Evolutionary conservation across 345 rosid genomes (phyloP).

Genomic region (Clarkia xantiana): DNA sequence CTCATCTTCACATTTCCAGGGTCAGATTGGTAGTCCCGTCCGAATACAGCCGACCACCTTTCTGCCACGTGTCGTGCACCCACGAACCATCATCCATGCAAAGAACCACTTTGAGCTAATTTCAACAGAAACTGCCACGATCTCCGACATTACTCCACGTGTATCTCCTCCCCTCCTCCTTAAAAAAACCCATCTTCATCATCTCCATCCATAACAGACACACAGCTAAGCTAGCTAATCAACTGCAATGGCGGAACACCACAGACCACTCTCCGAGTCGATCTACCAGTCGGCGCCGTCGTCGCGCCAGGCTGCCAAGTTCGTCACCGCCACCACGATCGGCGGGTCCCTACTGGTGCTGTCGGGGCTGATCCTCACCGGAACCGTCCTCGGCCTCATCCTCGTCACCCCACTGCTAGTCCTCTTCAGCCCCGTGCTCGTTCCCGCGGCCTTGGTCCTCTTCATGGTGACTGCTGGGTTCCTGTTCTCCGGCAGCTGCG

Average conservation of each 20-base stretch:
- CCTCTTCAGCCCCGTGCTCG: slow-evolving; percentile 44
- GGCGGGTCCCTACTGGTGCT: slow-evolving; percentile 24
- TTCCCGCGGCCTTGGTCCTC: slow-evolving; percentile 34
- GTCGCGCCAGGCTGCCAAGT: slow-evolving; percentile 25
- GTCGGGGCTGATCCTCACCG: slow-evolving; percentile 39
- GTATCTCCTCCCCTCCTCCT: neutral
- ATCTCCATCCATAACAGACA: neutral
- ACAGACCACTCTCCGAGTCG: slow-evolving; percentile 2
- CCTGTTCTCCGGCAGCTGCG: slow-evolving; percentile 40
- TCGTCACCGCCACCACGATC: slow-evolving; percentile 33
- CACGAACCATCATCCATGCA: slow-evolving; percentile 1
- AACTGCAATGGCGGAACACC: slow-evolving; percentile 3
- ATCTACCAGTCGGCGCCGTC: slow-evolving; percentile 19
- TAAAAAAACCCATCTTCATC: neutral
- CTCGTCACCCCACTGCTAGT: slow-evolving; percentile 46
- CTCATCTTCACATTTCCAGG: no score
- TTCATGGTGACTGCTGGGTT: slow-evolving; percentile 25
- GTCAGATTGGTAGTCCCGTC: no score
- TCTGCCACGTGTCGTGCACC: neutral
- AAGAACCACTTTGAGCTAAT: neutral
- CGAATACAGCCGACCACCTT: no score
- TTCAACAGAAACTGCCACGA: neutral
- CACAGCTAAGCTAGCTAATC: slow-evolving; percentile 21
- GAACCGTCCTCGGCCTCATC: slow-evolving; percentile 38
- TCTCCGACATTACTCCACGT: slow-evolving; percentile 4